Evolutionary conservation across 495 filamentous ascomycete species (phyloP).

Genomic region (Chaetomidium leptoderma): DNA sequence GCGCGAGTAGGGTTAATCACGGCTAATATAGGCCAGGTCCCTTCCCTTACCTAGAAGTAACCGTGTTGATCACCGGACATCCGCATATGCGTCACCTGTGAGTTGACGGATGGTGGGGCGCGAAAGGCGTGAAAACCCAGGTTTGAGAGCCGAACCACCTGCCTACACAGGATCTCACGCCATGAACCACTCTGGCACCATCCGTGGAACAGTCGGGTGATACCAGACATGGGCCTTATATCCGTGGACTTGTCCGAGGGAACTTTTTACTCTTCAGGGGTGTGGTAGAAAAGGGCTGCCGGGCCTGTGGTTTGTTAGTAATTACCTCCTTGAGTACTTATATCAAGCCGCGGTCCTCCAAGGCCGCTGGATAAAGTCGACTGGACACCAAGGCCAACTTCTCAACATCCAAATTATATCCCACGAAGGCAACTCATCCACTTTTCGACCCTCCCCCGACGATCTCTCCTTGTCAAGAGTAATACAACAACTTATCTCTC

Average conservation of each 20-base stretch:
- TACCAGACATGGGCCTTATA: not conserved
- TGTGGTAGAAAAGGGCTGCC: not conserved
- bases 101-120: not conserved
- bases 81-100: not conserved
- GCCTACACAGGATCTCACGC: not conserved
- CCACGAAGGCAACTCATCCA: no score
- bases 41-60: not conserved
- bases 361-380: no score
- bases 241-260: not conserved
- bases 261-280: not conserved
- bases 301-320: no score
- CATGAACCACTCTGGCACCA: not conserved
- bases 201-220: not conserved
- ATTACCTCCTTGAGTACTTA: no score
- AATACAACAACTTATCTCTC: no score
- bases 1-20: slow-evolving; percentile 5
- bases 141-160: not conserved
- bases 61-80: not conserved
- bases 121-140: no score
- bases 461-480: no score
- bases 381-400: no score
- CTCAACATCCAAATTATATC: no score
- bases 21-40: not conserved
- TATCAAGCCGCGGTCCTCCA: no score
- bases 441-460: no score